Conservation (phyloP, 192 early-diverging fungal genomes). For the Glomus cerebriforme region DNA sequence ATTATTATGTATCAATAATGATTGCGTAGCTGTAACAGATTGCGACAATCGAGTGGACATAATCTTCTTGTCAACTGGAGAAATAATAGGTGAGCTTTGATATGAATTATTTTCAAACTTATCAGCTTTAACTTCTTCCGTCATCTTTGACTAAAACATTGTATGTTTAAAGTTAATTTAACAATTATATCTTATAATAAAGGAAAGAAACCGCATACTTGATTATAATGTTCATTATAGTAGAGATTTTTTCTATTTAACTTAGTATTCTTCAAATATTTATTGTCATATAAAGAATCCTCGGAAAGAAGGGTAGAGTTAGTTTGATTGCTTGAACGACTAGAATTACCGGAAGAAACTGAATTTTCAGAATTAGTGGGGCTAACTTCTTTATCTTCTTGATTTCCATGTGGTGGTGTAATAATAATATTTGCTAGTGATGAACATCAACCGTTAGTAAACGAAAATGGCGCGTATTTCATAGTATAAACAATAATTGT, state of each 20-base stretch:
- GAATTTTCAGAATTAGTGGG: slow-evolving; percentile 16
- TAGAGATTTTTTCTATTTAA: background rate
- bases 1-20: background rate
- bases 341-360: slow-evolving; percentile 13
- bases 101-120: no score
- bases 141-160: background rate
- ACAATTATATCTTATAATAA: no score
- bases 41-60: background rate
- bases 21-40: background rate
- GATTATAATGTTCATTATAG: background rate
- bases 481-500: background rate
- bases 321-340: slow-evolving; percentile 11
- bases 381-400: slow-evolving; percentile 1
- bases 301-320: background rate
- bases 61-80: background rate
- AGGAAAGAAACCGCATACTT: background rate
- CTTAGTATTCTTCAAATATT: background rate
- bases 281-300: slow-evolving; percentile 16
- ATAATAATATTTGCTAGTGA: background rate
- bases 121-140: background rate
- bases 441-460: background rate
- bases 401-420: background rate
- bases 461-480: background rate
- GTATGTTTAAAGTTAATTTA: background rate
- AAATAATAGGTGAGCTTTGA: background rate